Base-by-base conservation (phyloP, 495 filamentous ascomycete species). In the Endocarpon pusillum region DNA sequence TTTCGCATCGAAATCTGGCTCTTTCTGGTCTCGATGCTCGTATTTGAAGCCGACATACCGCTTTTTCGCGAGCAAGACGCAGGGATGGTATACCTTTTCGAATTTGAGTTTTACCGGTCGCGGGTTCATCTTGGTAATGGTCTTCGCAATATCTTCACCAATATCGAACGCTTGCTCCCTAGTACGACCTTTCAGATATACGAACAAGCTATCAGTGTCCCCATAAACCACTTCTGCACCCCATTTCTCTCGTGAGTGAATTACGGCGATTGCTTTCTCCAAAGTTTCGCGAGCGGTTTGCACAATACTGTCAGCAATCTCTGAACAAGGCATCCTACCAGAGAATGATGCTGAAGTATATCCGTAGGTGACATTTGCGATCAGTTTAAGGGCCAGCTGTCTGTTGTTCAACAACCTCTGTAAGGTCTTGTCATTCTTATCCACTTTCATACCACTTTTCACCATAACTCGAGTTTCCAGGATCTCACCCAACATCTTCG, bases 31-130 rank as follows among this genome's bases (percentile, higher is more conserved):
- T 18, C 67, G 71, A 40, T 66, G 69, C 48, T 97, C 89, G 55
- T 91, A 97, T 49, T 92, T 94, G 63, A 92, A 94, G 16, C 89
- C 89, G 22, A 94, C 91, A 47, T 97, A 97, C 23, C 89, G 80
- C 54, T 97, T 97, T 60, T 96, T 97, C 17, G 91, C 83, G 0
- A 97, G 69, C 3, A 97, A 67, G 1, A 94, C 73, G 46, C 86
- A 94, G 0, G 89, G 91, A 34, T 84, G 75, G 52, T 97, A 97
- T 9, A 97, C 89, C 46, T 97, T 97, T 55, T 97, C 91, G 46
- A 97, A 94, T 49, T 94, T 94, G 38, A 97, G 74, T 54, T 94
- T 96, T 35, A 97, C 61, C 0, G 89, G 89, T 7, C 81, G 70
- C 7, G 89, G 89, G 51, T 96, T 97, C 58, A 79, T 78, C 33